These are phyloP conservation scores for Pholiota conissans DNA, from an alignment of 768 basidiomycete species.

Conservation along the genomic window DNA sequence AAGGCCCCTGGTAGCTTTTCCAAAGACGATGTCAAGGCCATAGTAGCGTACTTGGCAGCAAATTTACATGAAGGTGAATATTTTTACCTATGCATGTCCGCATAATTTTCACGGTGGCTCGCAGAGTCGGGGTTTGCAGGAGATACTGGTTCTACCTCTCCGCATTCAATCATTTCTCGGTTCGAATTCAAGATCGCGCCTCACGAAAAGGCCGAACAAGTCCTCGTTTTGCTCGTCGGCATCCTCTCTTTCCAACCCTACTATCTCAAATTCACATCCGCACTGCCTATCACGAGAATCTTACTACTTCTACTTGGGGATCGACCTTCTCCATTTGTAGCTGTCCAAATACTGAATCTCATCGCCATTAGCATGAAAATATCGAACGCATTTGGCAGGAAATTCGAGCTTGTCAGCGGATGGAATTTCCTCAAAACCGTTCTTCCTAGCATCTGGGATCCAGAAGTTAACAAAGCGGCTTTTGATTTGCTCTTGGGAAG, in stretches of 20 bases:
- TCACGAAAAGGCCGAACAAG: conserved; percentile 65
- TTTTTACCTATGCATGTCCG: too few species aligned
- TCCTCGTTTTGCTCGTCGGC: conserved; percentile 64
- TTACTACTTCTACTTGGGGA: conserved; percentile 78
- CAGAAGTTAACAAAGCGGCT: conserved; percentile 61
- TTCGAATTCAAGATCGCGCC: conserved; percentile 46
- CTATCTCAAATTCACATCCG: conserved; percentile 69
- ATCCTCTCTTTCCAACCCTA: conserved; percentile 56
- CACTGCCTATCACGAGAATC: conserved; percentile 78
- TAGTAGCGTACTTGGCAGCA: conserved; percentile 84
- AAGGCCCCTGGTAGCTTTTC: conserved; percentile 59
- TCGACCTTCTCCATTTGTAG: conserved; percentile 61
- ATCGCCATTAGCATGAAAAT: conserved; percentile 54
- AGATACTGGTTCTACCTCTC: conserved; percentile 41
- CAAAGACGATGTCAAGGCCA: conserved; percentile 80
- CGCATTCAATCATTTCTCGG: conserved; percentile 55
- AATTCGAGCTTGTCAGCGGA: conserved; percentile 84
- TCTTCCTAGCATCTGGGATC: conserved; percentile 69
- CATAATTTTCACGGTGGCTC: too few species aligned
- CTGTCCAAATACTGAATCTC: conserved; percentile 58
- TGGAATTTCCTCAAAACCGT: conserved; percentile 75
- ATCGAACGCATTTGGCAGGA: conserved; percentile 68
- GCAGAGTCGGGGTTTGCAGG: conserved; percentile 7
- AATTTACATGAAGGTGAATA: conserved; percentile 69
- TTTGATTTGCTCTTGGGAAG: conserved; percentile 68